A percentile compares a stretch with the other conserved stretches of the same genome.
Conservation (phyloP, 2,329 filamentous ascomycete genomes). For the Colletotrichum sp. region DNA sequence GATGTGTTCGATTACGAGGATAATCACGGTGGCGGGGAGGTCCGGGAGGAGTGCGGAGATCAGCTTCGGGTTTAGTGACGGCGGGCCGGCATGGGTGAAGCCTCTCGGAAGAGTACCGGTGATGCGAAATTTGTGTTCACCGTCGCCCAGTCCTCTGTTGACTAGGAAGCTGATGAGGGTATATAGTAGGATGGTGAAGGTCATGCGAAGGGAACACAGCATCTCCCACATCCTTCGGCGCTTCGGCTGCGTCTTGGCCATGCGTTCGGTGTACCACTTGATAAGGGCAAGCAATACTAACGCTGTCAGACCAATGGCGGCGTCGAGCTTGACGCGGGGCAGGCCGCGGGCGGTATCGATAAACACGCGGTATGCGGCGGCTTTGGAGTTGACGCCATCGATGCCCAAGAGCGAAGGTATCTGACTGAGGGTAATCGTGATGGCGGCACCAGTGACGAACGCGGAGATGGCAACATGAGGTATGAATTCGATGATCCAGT, state of each 20-base stretch:
- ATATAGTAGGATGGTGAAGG: slow-evolving; percentile 78
- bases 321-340: slow-evolving; percentile 64
- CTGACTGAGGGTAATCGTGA: slow-evolving; percentile 57
- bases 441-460: slow-evolving; percentile 59
- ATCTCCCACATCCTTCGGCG: slow-evolving; percentile 74
- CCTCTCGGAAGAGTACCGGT: slow-evolving; percentile 56
- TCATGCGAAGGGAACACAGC: slow-evolving; percentile 74
- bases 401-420: slow-evolving; percentile 57
- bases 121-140: slow-evolving; percentile 62
- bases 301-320: slow-evolving; percentile 75
- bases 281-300: slow-evolving; percentile 72
- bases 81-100: slow-evolving; percentile 68
- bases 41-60: slow-evolving; percentile 64
- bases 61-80: slow-evolving; percentile 59
- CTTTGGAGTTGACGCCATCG: slow-evolving; percentile 53
- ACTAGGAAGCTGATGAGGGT: slow-evolving; percentile 75
- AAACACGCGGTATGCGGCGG: slow-evolving; percentile 53
- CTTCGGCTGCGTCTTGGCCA: slow-evolving; percentile 65
- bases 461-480: slow-evolving; percentile 57
- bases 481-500: slow-evolving; percentile 61
- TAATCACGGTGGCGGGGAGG: slow-evolving; percentile 75
- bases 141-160: slow-evolving; percentile 58
- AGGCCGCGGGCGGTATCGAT: slow-evolving; percentile 56
- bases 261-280: slow-evolving; percentile 54
- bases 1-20: slow-evolving; percentile 82